Conservation (phyloP, 2,329 filamentous ascomycete species). For the Neofusicoccum laricinum region DNA sequence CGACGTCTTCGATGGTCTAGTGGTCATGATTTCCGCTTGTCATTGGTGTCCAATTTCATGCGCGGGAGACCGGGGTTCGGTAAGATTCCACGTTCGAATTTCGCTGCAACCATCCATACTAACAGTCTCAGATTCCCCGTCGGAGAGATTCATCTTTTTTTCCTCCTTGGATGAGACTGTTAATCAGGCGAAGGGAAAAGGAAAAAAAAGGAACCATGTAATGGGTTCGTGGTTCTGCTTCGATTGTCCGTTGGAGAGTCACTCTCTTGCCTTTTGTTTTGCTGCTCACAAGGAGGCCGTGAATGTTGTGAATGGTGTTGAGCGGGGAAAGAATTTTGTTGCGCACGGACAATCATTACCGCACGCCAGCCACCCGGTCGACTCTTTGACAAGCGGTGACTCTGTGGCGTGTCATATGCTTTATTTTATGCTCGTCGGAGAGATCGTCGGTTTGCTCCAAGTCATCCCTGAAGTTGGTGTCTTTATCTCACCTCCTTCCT, state of each 20-base stretch:
- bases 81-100: no score
- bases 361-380: background rate
- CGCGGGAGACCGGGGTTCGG: constrained; percentile 32
- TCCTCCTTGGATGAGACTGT: no score
- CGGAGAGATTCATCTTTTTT: constrained; percentile 17
- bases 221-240: no score
- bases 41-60: background rate
- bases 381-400: background rate
- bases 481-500: background rate
- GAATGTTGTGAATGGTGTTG: background rate
- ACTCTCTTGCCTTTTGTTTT: background rate
- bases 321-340: background rate
- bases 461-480: no score
- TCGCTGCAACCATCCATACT: no score
- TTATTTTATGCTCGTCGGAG: background rate
- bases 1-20: background rate
- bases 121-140: no score
- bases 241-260: background rate
- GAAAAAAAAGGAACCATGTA: no score
- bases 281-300: background rate
- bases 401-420: background rate
- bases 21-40: constrained; percentile 9
- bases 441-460: background rate
- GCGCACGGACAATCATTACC: background rate
- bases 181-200: no score